phyloP scores from a whole-genome alignment of 2,329 filamentous ascomycete genomes.

The Talaromyces sp. region DNA sequence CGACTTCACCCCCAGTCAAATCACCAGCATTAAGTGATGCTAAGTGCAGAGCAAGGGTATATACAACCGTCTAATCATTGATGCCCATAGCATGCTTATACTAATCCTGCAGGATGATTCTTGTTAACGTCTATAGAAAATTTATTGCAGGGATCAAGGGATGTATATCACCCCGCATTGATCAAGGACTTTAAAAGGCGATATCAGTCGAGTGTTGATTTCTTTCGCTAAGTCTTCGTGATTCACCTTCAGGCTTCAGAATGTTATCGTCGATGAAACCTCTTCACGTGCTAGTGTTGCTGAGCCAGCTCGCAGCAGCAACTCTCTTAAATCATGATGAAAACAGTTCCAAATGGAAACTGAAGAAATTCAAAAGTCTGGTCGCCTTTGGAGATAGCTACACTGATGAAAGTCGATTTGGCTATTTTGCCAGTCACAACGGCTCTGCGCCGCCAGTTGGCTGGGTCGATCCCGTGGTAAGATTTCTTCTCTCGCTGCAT shows the following conservation, averaged over 20 bases:
- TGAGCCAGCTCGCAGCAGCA: not conserved
- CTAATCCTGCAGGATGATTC: not conserved
- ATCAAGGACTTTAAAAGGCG: not conserved
- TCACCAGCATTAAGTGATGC: not conserved
- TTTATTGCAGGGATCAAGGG: not conserved
- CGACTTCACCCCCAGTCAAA: not conserved
- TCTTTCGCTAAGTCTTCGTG: no score
- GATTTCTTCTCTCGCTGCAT: not conserved
- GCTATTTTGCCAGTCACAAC: conserved; percentile 57
- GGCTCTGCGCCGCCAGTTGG: conserved; percentile 60
- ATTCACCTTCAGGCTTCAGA: not conserved
- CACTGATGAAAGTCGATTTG: conserved; percentile 64
- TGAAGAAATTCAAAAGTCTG: conserved; percentile 55
- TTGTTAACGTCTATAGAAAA: not conserved
- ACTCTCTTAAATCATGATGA: not conserved
- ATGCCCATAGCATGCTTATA: not conserved
- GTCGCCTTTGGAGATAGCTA: conserved; percentile 72
- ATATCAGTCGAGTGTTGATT: not conserved
- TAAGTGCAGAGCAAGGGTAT: not conserved
- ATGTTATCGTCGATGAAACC: not conserved
- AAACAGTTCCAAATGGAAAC: conserved; percentile 18
- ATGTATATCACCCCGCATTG: not conserved
- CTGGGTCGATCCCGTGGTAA: conserved; percentile 45
- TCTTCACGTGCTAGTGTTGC: not conserved
- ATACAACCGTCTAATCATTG: not conserved